phyloP scores from a whole-genome alignment of 192 early-diverging fungal genomes.

The Umbelopsis vinacea region DNA sequence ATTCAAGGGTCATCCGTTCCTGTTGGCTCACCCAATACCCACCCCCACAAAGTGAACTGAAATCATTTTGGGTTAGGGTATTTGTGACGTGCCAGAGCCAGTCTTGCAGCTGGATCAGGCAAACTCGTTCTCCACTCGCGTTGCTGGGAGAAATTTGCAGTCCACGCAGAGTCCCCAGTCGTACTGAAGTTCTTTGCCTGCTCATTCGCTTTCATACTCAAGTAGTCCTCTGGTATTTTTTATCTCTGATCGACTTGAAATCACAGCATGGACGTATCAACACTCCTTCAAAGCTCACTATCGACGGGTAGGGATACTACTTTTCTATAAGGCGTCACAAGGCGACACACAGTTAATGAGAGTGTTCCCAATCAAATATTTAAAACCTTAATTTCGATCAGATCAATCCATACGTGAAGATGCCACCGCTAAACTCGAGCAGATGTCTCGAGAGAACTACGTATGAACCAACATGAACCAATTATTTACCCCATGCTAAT shows the following conservation, averaged over 20 bases:
- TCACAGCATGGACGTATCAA: conserved; percentile 17
- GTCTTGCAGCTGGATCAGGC: background rate
- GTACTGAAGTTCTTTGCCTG: no score
- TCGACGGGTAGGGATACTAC: background rate
- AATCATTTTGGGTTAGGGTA: background rate
- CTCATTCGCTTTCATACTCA: no score
- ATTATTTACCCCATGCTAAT: background rate
- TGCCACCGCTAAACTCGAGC: conserved; percentile 77
- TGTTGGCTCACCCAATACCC: no score
- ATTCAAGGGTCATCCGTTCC: background rate
- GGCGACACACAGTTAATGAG: conserved; percentile 11
- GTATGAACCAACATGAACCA: conserved; percentile 59
- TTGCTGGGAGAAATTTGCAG: background rate
- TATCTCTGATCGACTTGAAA: background rate
- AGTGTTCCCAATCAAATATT: background rate
- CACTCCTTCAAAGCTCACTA: conserved; percentile 20
- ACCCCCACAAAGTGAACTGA: no score
- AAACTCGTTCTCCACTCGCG: background rate
- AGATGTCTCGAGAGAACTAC: conserved; percentile 76
- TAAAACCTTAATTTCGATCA: conserved; percentile 32
- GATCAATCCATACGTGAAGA: conserved; percentile 82
- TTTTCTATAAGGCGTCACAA: conserved; percentile 15
- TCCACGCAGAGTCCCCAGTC: no score
- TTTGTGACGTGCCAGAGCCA: background rate
- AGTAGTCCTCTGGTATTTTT: no score